A percentile compares a stretch with the other conserved stretches of the same genome.
Conservation (phyloP, 164 flowering plant species). For the Nymphaea colorata region DNA sequence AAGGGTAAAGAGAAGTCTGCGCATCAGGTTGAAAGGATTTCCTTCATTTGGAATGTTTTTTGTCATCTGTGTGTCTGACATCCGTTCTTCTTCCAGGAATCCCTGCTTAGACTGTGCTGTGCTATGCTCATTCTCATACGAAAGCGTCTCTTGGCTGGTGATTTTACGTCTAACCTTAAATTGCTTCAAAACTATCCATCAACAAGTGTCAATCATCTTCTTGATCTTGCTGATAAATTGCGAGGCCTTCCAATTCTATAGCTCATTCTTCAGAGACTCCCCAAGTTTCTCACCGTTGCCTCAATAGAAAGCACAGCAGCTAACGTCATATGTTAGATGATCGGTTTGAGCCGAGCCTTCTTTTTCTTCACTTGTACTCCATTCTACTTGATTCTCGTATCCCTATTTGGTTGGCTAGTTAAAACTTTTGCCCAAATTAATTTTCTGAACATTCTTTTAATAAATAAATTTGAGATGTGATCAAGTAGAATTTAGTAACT, state of each 20-base stretch:
- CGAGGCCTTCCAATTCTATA: slow-evolving; percentile 16
- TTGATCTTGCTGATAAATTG: slow-evolving; percentile 86
- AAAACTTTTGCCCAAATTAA: too few species aligned
- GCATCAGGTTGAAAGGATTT: background rate
- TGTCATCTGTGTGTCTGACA: background rate
- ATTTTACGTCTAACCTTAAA: slow-evolving; percentile 91
- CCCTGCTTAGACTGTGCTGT: slow-evolving; percentile 78
- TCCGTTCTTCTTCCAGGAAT: slow-evolving; percentile 48
- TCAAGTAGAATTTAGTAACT: too few species aligned
- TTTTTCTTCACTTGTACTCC: too few species aligned
- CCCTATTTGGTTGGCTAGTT: too few species aligned
- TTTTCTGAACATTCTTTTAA: too few species aligned
- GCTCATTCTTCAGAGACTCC: too few species aligned
- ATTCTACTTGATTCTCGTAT: too few species aligned
- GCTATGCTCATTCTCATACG: slow-evolving; percentile 83
- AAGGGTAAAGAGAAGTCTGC: background rate
- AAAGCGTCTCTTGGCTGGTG: slow-evolving; percentile 91
- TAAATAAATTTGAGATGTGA: too few species aligned
- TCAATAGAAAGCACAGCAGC: too few species aligned
- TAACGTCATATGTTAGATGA: too few species aligned
- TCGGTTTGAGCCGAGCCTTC: too few species aligned
- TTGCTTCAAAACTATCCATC: slow-evolving; percentile 81
- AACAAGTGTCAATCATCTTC: slow-evolving; percentile 80
- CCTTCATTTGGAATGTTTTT: background rate
- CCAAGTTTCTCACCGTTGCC: too few species aligned